Evolutionary conservation across 2,329 filamentous ascomycete genomes (phyloP), one percentile per base, ranked within the genome.

Genomic region (Stachybotrys chlorohalonatus): DNA sequence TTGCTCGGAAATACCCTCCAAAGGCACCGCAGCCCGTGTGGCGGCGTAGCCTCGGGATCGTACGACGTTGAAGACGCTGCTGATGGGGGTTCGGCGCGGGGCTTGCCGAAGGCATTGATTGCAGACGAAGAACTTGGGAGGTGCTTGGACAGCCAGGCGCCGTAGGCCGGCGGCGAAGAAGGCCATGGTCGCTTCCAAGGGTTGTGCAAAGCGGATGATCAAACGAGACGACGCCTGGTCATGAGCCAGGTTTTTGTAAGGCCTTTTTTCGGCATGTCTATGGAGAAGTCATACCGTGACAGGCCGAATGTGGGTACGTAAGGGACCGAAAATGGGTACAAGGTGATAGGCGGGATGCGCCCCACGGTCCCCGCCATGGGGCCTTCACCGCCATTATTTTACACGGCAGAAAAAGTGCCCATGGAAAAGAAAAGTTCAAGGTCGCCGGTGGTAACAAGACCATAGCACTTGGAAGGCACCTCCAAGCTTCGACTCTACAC

Each of bases 71-170:
- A 76, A 64, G 58, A 76, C 71, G 49, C 65, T 69, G 17, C 71
- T 74, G 15, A n/a, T 8, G 49, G 72, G 62, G 55, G 64, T 61
- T 60, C 62, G 59, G 53, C 62, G 61, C 49, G 65, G 66, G 53
- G 63, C 56, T 54, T 65, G 68, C 55, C 69, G 67, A 54, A 73
- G 72, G 65, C 76, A 80, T 73, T 79, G 78, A 58, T 75, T 75
- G 68, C 76, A 79, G 63, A 73, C 63, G 53, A 77, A 72, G 54
- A 72, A 69, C 36, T 71, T 66, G 31, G 68, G 63, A 36, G 75
- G 67, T 17, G 70, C 65, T 60, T 68, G 70, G 30, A 75, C 59
- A 59, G 70, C 66, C 48, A 70, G 59, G 61, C 73, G 70, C 57
- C 74, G 70, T 55, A 77, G 61, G 52, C 73, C 70, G 50, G 74